Evolutionary conservation across 257 asterid species (phyloP).

Genomic region (Nicotiana tomentosiformis): DNA sequence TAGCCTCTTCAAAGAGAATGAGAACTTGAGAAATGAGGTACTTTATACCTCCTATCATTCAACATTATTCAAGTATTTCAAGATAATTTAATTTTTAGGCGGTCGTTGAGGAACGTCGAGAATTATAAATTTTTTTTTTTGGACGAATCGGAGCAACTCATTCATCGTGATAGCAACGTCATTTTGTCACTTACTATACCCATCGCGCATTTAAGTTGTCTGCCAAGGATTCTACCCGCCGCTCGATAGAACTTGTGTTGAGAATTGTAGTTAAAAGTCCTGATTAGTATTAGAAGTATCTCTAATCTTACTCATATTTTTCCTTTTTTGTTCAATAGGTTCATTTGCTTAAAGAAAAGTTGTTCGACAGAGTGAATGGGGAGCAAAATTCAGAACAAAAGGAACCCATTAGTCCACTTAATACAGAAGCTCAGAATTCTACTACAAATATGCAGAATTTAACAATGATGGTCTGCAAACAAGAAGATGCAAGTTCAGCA

Average conservation of each 20-base stretch:
- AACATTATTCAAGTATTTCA: not conserved
- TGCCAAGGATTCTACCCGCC: too few species aligned
- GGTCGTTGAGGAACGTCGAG: not conserved
- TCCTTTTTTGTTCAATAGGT: conserved; percentile 27
- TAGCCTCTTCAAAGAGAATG: conserved; percentile 41
- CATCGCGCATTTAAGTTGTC: too few species aligned
- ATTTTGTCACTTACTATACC: too few species aligned
- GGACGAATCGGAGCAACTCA: too few species aligned
- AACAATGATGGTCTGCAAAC: conserved; percentile 23
- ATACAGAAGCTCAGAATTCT: conserved; percentile 14
- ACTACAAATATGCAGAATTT: not conserved
- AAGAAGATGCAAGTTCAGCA: conserved; percentile 56
- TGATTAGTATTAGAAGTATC: not conserved
- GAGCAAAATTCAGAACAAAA: conserved; percentile 14
- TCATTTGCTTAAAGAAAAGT: conserved; percentile 44
- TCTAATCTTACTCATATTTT: too few species aligned
- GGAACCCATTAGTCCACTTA: conserved; percentile 14
- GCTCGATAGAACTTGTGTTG: too few species aligned
- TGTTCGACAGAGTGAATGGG: conserved; percentile 31
- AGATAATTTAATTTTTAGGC: not conserved
- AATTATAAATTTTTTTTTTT: too few species aligned
- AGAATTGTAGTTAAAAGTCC: too few species aligned
- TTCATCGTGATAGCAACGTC: too few species aligned
- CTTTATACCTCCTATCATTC: not conserved
- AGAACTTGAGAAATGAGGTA: conserved; percentile 56